phyloP scores from a whole-genome alignment of 1,139 yeast genomes.

The Ogataea hybrid region DNA sequence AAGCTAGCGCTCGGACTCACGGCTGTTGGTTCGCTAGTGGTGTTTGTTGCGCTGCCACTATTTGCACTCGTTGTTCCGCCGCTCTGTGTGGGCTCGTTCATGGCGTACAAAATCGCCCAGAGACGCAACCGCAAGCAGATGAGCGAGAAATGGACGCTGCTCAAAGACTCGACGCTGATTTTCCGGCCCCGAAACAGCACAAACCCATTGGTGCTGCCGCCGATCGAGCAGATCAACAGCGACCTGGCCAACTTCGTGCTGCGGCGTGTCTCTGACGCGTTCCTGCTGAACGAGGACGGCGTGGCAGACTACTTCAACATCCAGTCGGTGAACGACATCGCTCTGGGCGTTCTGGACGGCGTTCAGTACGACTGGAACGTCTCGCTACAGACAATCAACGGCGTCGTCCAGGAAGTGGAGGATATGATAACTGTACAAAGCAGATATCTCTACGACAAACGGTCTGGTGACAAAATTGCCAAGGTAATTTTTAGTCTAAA shows the following conservation, averaged over 20 bases:
- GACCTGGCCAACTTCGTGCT: constrained; percentile 30
- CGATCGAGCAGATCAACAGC: constrained; percentile 28
- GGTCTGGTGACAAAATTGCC: constrained; percentile 26
- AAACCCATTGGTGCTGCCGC: constrained; percentile 16
- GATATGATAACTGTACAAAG: constrained; percentile 30
- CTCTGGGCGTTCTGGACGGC: constrained; percentile 32
- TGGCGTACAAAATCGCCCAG: constrained; percentile 23
- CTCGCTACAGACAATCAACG: constrained; percentile 13
- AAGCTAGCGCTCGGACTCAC: constrained; percentile 30
- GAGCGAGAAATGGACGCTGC: constrained; percentile 24
- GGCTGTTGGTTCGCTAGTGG: constrained; percentile 30
- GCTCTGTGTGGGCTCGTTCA: constrained; percentile 31
- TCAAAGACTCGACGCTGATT: constrained; percentile 23
- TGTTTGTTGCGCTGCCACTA: constrained; percentile 37
- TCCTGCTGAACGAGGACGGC: constrained; percentile 34
- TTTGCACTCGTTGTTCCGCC: constrained; percentile 37
- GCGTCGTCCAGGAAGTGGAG: constrained; percentile 18
- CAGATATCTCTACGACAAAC: constrained; percentile 31
- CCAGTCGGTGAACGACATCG: constrained; percentile 25
- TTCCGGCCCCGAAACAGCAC: constrained; percentile 20
- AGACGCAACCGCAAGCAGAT: constrained; percentile 21
- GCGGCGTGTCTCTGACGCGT: constrained; percentile 35
- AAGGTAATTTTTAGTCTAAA: constrained; percentile 26
- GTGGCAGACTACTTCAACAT: constrained; percentile 28
- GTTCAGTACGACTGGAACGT: constrained; percentile 32